Conservation (phyloP, 2,329 filamentous ascomycete species). For the Colletotrichum sublineola region DNA sequence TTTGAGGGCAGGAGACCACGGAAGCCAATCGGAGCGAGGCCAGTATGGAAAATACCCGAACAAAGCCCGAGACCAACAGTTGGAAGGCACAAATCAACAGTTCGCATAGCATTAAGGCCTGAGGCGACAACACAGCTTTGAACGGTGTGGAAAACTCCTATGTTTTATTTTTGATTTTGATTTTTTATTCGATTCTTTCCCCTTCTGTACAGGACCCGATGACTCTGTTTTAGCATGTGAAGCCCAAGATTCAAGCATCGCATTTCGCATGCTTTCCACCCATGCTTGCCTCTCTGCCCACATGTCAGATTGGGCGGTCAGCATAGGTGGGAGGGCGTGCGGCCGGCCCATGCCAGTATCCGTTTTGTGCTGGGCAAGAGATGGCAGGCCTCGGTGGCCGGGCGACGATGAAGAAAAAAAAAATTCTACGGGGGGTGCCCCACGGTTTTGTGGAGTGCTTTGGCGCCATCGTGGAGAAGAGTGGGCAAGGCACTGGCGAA, state of each 20-base stretch:
- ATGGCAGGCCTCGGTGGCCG: conserved; percentile 22
- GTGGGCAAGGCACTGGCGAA: conserved; percentile 10
- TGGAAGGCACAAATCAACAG: not conserved
- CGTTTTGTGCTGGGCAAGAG: conserved; percentile 19
- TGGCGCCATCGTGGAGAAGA: conserved; percentile 23
- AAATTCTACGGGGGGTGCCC: conserved; percentile 35
- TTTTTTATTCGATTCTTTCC: not conserved
- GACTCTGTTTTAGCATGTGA: not conserved
- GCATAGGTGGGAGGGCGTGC: conserved; percentile 34
- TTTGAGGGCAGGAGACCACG: not conserved
- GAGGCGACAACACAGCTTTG: not conserved
- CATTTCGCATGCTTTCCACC: not conserved
- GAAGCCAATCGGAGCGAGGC: conserved; percentile 22
- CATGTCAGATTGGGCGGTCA: conserved; percentile 6
- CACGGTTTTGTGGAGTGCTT: conserved; percentile 37
- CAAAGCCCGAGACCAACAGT: conserved; percentile 9
- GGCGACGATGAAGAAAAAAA: conserved; percentile 17
- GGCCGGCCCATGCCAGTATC: conserved; percentile 28
- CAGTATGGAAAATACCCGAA: conserved; percentile 12
- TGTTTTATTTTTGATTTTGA: not conserved
- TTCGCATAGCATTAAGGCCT: not conserved
- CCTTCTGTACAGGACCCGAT: not conserved
- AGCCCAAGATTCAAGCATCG: not conserved
- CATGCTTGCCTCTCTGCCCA: not conserved
- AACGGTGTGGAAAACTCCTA: too few species aligned